These are phyloP conservation scores for Eucalyptus shirleyi DNA, from an alignment of 345 rosid species.

Conservation along the genomic window DNA sequence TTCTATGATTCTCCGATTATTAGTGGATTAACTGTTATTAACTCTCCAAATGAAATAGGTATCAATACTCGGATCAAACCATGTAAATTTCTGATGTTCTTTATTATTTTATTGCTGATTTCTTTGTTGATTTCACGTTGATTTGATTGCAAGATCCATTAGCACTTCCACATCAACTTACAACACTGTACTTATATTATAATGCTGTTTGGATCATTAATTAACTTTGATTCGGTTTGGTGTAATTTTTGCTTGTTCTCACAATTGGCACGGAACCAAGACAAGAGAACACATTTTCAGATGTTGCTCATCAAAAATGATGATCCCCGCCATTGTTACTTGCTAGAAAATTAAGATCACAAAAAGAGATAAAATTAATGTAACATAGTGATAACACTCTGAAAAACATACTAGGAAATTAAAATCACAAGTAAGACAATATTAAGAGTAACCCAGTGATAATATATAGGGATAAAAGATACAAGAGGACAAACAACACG, in stretches of 20 bases:
- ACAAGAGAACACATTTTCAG: not conserved
- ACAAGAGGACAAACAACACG: not conserved
- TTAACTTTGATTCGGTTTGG: too few species aligned
- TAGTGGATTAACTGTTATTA: too few species aligned
- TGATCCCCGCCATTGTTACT: not conserved
- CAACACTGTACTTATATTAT: too few species aligned
- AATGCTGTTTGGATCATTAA: too few species aligned
- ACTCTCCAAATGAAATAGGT: not conserved
- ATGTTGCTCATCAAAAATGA: not conserved
- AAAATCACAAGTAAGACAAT: not conserved
- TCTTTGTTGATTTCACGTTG: not conserved
- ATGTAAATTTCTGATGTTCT: too few species aligned
- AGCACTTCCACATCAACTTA: too few species aligned
- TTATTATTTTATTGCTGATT: not conserved
- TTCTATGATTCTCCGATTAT: too few species aligned
- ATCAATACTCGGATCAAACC: too few species aligned
- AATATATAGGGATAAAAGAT: not conserved
- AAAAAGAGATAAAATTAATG: not conserved
- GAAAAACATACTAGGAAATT: not conserved
- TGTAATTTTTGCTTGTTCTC: too few species aligned
- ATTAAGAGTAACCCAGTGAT: not conserved
- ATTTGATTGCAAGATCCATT: not conserved
- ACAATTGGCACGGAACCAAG: not conserved
- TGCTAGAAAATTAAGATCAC: not conserved
- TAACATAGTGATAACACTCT: not conserved